Evolutionary conservation across 352 stramenopile genomes (phyloP).

Genomic region (Phytophthora aleatoria): DNA sequence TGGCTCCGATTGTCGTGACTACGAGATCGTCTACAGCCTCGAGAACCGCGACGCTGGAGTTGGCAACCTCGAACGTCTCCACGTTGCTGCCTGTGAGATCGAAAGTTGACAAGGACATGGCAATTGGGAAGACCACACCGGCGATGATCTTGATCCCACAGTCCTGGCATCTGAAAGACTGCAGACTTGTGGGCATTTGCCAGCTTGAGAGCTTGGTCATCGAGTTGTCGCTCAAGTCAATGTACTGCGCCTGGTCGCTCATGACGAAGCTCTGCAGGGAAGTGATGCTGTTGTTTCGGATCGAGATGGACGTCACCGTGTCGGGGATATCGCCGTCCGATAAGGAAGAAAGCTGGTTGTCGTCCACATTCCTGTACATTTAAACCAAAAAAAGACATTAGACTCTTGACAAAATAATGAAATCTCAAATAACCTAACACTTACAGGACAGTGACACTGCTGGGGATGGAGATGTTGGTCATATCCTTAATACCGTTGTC

Average conservation of each 20-base stretch:
- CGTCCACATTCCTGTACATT: slow-evolving; percentile 27
- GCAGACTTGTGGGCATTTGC: slow-evolving; percentile 35
- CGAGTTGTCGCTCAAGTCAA: slow-evolving; percentile 44
- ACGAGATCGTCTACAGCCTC: slow-evolving; percentile 34
- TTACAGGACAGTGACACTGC: slow-evolving; percentile 31
- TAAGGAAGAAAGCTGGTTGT: slow-evolving; percentile 26
- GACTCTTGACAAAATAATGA: not conserved
- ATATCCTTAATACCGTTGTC: slow-evolving; percentile 28
- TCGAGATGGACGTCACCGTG: slow-evolving; percentile 35
- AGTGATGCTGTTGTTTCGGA: slow-evolving; percentile 45
- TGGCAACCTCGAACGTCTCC: slow-evolving; percentile 35
- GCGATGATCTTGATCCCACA: slow-evolving; percentile 36
- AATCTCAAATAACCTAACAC: not conserved
- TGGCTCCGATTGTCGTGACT: slow-evolving; percentile 30
- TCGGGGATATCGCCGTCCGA: slow-evolving; percentile 22
- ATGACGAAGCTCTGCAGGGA: slow-evolving; percentile 36
- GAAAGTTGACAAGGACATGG: slow-evolving; percentile 30
- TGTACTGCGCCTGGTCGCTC: slow-evolving; percentile 16
- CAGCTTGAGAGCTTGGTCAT: slow-evolving; percentile 30
- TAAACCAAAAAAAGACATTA: slow-evolving; percentile 13
- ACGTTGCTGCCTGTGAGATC: slow-evolving; percentile 40
- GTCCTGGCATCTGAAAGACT: slow-evolving; percentile 40
- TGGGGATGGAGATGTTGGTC: slow-evolving; percentile 31
- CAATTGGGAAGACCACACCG: slow-evolving; percentile 32
- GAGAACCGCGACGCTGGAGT: slow-evolving; percentile 37